These are phyloP conservation scores for Colletotrichum sp. DNA, from an alignment of 2,329 filamentous ascomycete genomes.

Conservation along the genomic window DNA sequence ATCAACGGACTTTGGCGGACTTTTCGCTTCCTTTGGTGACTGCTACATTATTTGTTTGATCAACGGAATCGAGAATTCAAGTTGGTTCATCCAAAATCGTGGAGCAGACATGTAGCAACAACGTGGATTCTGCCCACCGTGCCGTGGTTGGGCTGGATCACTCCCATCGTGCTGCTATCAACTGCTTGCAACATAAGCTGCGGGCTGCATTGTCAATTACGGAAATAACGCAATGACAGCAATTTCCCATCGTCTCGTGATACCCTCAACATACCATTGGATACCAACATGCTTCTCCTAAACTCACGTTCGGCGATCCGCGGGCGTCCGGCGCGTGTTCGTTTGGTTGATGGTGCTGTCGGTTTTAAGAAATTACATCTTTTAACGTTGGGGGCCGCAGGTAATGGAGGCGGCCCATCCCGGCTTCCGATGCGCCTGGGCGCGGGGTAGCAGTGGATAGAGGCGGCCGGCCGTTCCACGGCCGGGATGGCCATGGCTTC, in stretches of 20 bases:
- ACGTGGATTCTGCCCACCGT: slow-evolving; percentile 4
- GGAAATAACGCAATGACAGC: neutral
- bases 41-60: neutral
- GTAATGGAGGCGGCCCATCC: neutral
- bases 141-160: neutral
- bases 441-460: neutral
- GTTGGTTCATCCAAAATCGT: neutral
- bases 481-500: neutral
- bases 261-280: neutral
- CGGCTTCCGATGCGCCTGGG: neutral
- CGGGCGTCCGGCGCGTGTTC: neutral
- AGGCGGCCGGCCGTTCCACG: neutral
- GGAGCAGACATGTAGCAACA: neutral
- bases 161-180: neutral
- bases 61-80: neutral
- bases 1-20: neutral
- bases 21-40: neutral
- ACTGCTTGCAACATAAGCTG: neutral
- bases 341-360: neutral
- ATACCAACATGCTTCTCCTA: neutral
- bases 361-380: neutral
- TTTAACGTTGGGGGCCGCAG: neutral
- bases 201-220: neutral
- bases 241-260: neutral
- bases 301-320: neutral